Conservation (phyloP, 768 basidiomycete genomes). For the Lepiota brunneoincarnata region DNA sequence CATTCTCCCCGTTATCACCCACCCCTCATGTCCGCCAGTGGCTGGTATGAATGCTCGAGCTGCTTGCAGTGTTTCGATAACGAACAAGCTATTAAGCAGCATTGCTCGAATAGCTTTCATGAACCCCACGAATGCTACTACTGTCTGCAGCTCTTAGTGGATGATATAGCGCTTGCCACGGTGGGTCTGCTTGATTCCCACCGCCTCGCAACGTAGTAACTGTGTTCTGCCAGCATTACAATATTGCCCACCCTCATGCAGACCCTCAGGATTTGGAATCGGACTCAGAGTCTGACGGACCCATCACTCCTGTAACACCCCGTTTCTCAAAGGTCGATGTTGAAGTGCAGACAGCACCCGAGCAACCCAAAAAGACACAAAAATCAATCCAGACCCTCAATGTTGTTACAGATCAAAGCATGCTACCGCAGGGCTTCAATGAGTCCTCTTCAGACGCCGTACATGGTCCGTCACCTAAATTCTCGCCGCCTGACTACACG, state of each 20-base stretch:
- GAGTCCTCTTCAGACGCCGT: too few relatives aligned
- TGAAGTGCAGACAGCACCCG: not conserved
- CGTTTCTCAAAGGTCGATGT: not conserved
- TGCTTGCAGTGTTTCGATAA: not conserved
- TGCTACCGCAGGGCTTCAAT: too few relatives aligned
- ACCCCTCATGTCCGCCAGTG: too few relatives aligned
- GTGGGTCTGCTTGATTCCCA: not conserved
- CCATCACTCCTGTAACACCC: not conserved
- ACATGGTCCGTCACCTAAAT: too few relatives aligned
- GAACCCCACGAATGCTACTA: not conserved
- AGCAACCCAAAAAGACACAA: not conserved
- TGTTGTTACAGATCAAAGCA: too few relatives aligned
- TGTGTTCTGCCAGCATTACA: not conserved
- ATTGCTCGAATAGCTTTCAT: not conserved
- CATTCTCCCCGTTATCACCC: too few relatives aligned
- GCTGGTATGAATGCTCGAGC: not conserved
- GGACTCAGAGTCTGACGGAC: not conserved
- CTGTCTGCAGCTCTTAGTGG: not conserved
- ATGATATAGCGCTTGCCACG: not conserved
- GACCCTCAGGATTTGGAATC: too few relatives aligned
- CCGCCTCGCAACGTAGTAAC: not conserved
- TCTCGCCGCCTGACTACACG: too few relatives aligned
- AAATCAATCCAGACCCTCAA: not conserved
- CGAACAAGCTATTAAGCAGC: not conserved
- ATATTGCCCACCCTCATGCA: not conserved